Evolutionary conservation across 305 asterid genomes (phyloP).

Genomic region (Nicotiana rustica): DNA sequence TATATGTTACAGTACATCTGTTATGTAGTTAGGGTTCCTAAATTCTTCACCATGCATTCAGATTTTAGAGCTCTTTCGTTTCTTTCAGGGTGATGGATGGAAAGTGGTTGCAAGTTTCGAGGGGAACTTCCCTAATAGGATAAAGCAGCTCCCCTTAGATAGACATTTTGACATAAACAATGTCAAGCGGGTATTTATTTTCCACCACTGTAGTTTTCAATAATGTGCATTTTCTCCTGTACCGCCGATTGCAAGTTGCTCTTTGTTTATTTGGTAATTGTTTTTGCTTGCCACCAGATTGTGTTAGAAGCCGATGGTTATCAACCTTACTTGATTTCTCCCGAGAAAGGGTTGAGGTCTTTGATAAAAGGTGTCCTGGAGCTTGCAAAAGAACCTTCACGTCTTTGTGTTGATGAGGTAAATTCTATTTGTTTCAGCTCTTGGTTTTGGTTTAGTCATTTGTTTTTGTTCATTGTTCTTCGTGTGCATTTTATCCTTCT

Average conservation of each 20-base stretch:
- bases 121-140: constrained; percentile 92
- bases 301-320: constrained; percentile 99
- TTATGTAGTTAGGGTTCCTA: constrained; percentile 11
- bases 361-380: constrained; percentile 90
- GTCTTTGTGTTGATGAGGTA: constrained; percentile 99
- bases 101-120: constrained; percentile 96
- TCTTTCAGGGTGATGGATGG: constrained; percentile 86
- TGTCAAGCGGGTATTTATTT: constrained; percentile 79
- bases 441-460: constrained; percentile 20
- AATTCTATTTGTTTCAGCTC: constrained; percentile 26
- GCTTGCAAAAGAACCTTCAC: constrained; percentile 98
- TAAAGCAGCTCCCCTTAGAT: constrained; percentile 93
- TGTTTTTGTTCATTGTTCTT: constrained; percentile 26
- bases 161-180: constrained; percentile 87
- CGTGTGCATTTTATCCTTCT: background rate
- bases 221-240: constrained; percentile 27
- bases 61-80: constrained; percentile 20
- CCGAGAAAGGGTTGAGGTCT: constrained; percentile 97
- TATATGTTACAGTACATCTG: background rate
- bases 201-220: constrained; percentile 31
- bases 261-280: constrained; percentile 38
- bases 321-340: constrained; percentile 99
- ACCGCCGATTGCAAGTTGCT: background rate
- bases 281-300: constrained; percentile 62
- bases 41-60: constrained; percentile 3